Evolutionary conservation across 2,329 filamentous ascomycete genomes (phyloP).

Genomic region (Pseudohalonectria lignicola): DNA sequence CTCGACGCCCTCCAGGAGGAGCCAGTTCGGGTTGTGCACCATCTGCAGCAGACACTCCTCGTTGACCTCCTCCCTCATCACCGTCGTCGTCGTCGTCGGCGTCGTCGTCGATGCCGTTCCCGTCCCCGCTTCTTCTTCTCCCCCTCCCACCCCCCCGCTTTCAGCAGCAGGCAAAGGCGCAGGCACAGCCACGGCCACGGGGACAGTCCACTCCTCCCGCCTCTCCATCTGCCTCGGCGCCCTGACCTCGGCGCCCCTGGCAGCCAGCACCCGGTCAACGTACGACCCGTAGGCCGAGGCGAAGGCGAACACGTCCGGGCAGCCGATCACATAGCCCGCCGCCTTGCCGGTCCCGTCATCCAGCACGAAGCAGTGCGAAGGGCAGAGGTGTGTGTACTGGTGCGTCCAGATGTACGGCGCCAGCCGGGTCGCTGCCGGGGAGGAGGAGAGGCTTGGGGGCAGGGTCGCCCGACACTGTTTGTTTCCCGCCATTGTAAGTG

Average conservation of each 20-base stretch:
- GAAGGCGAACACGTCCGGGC: conserved; percentile 29
- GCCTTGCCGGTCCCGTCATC: conserved; percentile 31
- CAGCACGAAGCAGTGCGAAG: conserved; percentile 32
- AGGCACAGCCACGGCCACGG: conserved; percentile 43
- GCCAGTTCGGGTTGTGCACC: conserved; percentile 26
- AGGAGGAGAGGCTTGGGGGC: conserved; percentile 26
- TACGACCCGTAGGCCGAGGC: conserved; percentile 25
- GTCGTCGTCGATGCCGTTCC: neutral
- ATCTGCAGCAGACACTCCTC: conserved; percentile 25
- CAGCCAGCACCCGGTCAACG: conserved; percentile 21
- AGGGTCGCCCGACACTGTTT: conserved; percentile 35
- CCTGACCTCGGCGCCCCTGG: neutral
- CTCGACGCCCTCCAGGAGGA: conserved; percentile 22
- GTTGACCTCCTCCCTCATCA: conserved; percentile 13
- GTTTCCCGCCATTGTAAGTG: neutral
- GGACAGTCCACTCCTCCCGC: conserved; percentile 21
- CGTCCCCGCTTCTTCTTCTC: too few relatives aligned
- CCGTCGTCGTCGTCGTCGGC: conserved; percentile 4
- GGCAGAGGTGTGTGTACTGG: conserved; percentile 34
- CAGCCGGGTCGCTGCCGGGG: conserved; percentile 21
- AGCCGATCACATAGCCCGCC: conserved; percentile 39
- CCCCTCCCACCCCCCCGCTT: too few relatives aligned
- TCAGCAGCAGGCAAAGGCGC: too few relatives aligned
- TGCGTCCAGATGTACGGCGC: conserved; percentile 41
- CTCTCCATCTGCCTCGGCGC: conserved; percentile 14